Base-by-base conservation (phyloP, 139 green algal genomes). In the Ettlia oleoabundans region DNA sequence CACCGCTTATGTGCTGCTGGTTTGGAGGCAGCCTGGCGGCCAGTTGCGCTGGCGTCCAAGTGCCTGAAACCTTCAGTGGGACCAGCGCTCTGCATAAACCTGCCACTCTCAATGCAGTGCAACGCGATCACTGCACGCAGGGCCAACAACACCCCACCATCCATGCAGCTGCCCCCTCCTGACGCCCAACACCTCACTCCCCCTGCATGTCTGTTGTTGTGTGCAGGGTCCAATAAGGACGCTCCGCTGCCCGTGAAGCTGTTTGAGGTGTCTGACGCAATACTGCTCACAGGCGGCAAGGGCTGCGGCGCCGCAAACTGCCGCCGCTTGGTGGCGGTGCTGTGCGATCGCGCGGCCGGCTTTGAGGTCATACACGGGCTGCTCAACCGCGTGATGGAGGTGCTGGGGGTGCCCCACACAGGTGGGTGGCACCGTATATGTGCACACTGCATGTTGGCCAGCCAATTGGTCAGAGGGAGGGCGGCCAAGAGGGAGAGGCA, bases 281-380 rank as follows among this genome's bases (percentile, higher is more conserved):
- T 97, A 32, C 77, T 97, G 71, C 40, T 97, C 35, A 62, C 32
- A 2, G 76, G 89, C 61, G 42, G 74, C 53, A 79, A 55, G 75
- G 58, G 75, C 24, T 70, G 75, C 41, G 70, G 97, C 0, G 95
- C 97, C 3, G 77, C 82, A 73, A 99, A 99, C 78, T 82, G 94
- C 82, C 89, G 97, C 38, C 94, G 93, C 37, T 80, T 99, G 42
- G 89, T 96, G 26, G 97, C 96, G 8, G 89, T 98, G 58, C 89
- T 93, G 82, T 97, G 90, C 85, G 90, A 86, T 83, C 92, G 91
- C 69, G 88, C 89, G 42, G 90, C 86, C 37, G 93, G 92, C 40
- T 99, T 99, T 88, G 97, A 99, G 86, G 88, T 95, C 33, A 91
- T 97, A 55, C 97, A 99, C 80, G 97, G 97, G 3, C 83, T 99